Evolutionary conservation across 2,329 filamentous ascomycete genomes (phyloP).

Genomic region (Botryotinia convoluta): DNA sequence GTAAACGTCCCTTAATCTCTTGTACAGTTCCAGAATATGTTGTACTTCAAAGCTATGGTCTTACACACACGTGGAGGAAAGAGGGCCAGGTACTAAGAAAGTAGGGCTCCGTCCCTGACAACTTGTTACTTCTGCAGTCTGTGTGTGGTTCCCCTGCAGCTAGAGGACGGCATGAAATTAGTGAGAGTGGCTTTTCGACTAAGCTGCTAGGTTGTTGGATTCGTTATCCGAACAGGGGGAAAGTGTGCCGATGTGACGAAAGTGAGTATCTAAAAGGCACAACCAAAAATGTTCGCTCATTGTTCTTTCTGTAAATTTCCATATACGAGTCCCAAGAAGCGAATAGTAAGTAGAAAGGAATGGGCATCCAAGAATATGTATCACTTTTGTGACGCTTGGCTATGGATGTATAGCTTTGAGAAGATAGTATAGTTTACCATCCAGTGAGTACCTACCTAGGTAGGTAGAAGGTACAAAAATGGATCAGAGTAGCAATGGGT

Average conservation of each 20-base stretch:
- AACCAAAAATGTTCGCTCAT: not conserved
- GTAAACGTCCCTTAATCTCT: not conserved
- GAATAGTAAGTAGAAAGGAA: not conserved
- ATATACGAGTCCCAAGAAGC: not conserved
- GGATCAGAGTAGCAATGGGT: not conserved
- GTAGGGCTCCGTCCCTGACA: conserved; percentile 8
- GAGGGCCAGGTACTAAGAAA: not conserved
- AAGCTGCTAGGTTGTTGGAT: not conserved
- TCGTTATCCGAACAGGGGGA: not conserved
- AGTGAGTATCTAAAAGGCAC: not conserved
- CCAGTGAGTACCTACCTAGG: not conserved
- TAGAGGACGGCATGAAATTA: not conserved
- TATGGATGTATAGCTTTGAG: not conserved
- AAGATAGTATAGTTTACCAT: not conserved
- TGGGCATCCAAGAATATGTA: not conserved
- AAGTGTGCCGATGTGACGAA: not conserved
- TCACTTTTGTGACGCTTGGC: not conserved
- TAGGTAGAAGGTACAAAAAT: not conserved
- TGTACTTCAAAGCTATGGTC: not conserved
- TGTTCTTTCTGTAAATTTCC: not conserved
- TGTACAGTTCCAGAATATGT: not conserved
- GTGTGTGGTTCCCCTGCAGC: conserved; percentile 1
- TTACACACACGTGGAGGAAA: conserved; percentile 6
- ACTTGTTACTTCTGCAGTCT: not conserved
- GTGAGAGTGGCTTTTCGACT: conserved; percentile 2